phyloP scores from a whole-genome alignment of 768 basidiomycete genomes.

The Trametes punicea region DNA sequence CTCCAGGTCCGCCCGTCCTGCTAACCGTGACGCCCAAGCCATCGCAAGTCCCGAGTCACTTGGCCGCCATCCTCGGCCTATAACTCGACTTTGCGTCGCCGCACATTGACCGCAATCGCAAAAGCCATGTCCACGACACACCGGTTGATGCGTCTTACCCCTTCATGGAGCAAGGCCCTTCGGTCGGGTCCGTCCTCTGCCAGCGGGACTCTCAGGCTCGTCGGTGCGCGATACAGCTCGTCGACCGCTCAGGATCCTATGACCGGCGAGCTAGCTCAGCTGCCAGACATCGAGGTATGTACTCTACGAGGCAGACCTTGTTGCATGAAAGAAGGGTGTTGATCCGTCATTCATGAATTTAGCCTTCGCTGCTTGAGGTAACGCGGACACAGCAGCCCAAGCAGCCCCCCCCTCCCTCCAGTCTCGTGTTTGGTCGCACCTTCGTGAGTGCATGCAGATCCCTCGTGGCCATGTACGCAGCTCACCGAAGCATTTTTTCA shows the following conservation, averaged over 20 bases:
- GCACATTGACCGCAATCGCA: neutral
- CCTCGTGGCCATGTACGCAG: neutral
- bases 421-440: constrained; percentile 79
- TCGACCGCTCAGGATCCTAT: constrained; percentile 36
- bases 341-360: neutral
- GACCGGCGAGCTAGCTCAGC: constrained; percentile 47
- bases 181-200: constrained; percentile 2
- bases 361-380: constrained; percentile 56
- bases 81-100: neutral
- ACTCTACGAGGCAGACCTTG: neutral
- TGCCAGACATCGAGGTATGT: constrained; percentile 54
- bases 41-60: constrained; percentile 9
- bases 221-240: constrained; percentile 13
- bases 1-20: neutral
- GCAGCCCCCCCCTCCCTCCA: constrained; percentile 57
- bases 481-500: constrained; percentile 27
- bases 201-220: constrained; percentile 6
- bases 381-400: constrained; percentile 50
- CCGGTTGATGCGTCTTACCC: constrained; percentile 9
- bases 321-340: neutral
- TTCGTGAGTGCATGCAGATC: constrained; percentile 51
- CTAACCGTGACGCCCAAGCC: neutral
- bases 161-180: constrained; percentile 4
- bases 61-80: neutral
- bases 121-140: constrained; percentile 9